Conservation (phyloP, 2,329 filamentous ascomycete species). For the Botrytis pseudocinerea region DNA sequence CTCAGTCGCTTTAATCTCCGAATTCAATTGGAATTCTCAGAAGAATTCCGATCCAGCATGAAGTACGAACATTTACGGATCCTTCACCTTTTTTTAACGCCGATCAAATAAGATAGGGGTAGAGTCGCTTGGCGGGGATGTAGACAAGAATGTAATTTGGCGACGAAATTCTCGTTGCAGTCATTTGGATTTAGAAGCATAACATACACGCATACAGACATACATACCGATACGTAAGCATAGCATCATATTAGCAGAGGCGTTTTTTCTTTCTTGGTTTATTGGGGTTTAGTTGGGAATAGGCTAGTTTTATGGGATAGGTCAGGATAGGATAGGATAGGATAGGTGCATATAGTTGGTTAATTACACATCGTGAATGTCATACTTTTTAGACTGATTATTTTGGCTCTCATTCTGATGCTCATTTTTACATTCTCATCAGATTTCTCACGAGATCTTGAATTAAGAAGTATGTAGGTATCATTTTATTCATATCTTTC, state of each 20-base stretch:
- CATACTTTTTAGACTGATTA: not conserved
- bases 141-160: conserved; percentile 11
- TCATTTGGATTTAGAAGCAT: not conserved
- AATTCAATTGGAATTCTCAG: no score
- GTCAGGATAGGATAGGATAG: not conserved
- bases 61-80: not conserved
- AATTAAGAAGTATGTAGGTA: not conserved
- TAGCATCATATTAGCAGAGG: not conserved
- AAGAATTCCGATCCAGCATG: no score
- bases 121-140: not conserved
- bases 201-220: not conserved
- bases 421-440: not conserved
- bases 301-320: not conserved
- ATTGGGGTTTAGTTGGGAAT: not conserved
- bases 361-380: not conserved
- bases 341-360: not conserved
- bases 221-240: not conserved
- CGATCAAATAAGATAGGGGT: not conserved
- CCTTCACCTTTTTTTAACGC: not conserved
- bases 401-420: not conserved
- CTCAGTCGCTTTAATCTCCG: not conserved
- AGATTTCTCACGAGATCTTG: not conserved
- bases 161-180: not conserved
- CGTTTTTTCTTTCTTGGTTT: not conserved
- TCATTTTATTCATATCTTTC: not conserved